Evolutionary conservation across 768 basidiomycete species (phyloP).

Genomic region (Kwoniella sp.): DNA sequence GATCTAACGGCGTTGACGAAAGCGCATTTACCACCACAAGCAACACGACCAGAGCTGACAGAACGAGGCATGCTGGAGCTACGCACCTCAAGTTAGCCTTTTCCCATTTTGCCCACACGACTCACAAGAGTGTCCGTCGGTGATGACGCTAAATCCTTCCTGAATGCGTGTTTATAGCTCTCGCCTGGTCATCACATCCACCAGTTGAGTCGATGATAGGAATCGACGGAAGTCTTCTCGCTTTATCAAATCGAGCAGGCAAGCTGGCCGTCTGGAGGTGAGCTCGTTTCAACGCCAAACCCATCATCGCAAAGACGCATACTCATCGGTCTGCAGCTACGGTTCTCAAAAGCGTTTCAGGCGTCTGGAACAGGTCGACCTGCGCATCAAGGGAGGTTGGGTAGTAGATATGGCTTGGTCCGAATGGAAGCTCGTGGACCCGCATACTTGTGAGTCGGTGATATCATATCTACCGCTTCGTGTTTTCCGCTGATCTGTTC

Average conservation of each 20-base stretch:
- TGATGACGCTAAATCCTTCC: neutral
- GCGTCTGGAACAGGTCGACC: neutral
- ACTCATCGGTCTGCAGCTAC: constrained; percentile 16
- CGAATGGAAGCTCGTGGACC: constrained; percentile 22
- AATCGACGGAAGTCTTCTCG: constrained; percentile 37
- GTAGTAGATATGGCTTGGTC: constrained; percentile 39
- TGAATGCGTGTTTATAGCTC: constrained; percentile 9
- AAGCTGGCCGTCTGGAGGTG: constrained; percentile 38
- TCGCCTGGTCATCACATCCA: constrained; percentile 35
- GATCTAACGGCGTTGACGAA: constrained; percentile 23
- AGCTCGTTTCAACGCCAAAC: too few species aligned
- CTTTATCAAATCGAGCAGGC: constrained; percentile 37
- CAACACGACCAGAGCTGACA: neutral
- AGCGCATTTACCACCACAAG: neutral
- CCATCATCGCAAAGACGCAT: too few species aligned
- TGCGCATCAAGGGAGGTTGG: constrained; percentile 20
- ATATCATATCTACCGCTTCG: neutral
- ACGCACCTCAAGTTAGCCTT: constrained; percentile 31
- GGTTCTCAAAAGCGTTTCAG: constrained; percentile 26
- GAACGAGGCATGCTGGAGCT: constrained; percentile 27
- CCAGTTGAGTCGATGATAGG: constrained; percentile 20
- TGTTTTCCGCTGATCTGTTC: neutral
- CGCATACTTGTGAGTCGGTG: constrained; percentile 29
- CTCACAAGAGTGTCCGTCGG: neutral
- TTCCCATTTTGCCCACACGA: neutral